A percentile compares a stretch with the other conserved stretches of the same genome.
These are phyloP conservation scores for Cladophialophora immunda DNA, from an alignment of 2,329 filamentous ascomycete genomes.

Conservation along the genomic window DNA sequence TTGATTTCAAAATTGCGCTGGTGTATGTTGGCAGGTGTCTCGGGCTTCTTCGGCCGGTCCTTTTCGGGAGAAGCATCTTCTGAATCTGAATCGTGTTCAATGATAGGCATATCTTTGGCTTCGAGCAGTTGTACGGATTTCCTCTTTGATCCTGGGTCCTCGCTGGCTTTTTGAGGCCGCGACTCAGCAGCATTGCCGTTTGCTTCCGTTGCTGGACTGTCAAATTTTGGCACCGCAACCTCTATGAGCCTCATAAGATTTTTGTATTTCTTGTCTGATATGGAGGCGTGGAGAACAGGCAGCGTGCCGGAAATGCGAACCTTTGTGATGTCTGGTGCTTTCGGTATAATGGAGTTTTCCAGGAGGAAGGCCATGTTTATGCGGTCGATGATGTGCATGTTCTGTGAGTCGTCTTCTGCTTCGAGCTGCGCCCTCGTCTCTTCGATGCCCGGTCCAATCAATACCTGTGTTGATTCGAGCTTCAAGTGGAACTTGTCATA, in stretches of 20 bases:
- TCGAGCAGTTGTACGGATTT: slow-evolving; percentile 52
- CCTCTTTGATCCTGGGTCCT: slow-evolving; percentile 44
- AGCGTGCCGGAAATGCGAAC: slow-evolving; percentile 90
- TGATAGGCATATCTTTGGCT: slow-evolving; percentile 77
- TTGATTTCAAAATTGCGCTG: slow-evolving; percentile 96
- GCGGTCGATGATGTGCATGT: slow-evolving; percentile 89
- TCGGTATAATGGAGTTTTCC: slow-evolving; percentile 96
- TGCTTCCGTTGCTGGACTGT: slow-evolving; percentile 53
- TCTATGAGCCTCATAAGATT: slow-evolving; percentile 95
- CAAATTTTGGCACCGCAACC: slow-evolving; percentile 88
- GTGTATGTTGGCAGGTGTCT: slow-evolving; percentile 68
- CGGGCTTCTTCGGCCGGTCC: slow-evolving; percentile 71
- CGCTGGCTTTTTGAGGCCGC: slow-evolving; percentile 44
- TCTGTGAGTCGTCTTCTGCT: slow-evolving; percentile 71
- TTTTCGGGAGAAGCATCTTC: slow-evolving; percentile 69
- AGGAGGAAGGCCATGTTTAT: slow-evolving; percentile 98
- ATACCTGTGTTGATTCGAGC: slow-evolving; percentile 89
- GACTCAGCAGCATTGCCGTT: slow-evolving; percentile 47
- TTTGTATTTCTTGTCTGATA: slow-evolving; percentile 97
- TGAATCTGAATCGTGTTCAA: slow-evolving; percentile 72
- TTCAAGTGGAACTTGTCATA: slow-evolving; percentile 97
- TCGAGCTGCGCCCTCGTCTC: slow-evolving; percentile 84
- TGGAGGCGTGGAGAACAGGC: slow-evolving; percentile 87
- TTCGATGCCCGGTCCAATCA: slow-evolving; percentile 93
- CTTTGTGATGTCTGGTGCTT: slow-evolving; percentile 90